phyloP scores from a whole-genome alignment of 306 rosid species.

The Cucurbita pepo region DNA sequence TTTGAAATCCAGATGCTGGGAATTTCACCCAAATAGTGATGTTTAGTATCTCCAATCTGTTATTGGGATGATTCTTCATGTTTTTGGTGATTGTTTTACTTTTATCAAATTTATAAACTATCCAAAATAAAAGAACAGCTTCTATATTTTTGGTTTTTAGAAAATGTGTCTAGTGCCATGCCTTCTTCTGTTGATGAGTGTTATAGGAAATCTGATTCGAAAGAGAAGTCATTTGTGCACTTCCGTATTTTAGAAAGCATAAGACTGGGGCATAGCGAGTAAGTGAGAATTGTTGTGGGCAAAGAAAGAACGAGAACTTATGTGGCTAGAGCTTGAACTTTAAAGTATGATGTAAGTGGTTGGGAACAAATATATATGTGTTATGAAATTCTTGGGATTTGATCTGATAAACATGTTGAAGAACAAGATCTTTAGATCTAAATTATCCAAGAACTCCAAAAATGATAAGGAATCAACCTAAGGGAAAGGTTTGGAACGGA shows the following conservation, averaged over 20 bases:
- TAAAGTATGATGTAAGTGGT: background rate
- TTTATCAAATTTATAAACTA: background rate
- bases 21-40: background rate
- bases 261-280: background rate
- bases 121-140: background rate
- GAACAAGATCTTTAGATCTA: too few relatives aligned
- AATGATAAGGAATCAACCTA: too few relatives aligned
- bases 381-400: too few relatives aligned
- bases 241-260: background rate
- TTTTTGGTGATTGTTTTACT: background rate
- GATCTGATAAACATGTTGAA: too few relatives aligned
- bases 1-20: background rate
- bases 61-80: background rate
- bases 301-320: background rate
- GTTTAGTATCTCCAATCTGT: background rate
- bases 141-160: background rate
- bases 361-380: background rate
- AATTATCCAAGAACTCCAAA: too few relatives aligned
- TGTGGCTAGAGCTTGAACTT: background rate
- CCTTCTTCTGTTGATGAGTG: background rate
- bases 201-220: background rate
- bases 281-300: background rate
- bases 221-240: background rate
- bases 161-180: background rate
- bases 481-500: too few relatives aligned